These are phyloP conservation scores for Fusarium illudens DNA, from an alignment of 2,329 filamentous ascomycete species.

Conservation along the genomic window DNA sequence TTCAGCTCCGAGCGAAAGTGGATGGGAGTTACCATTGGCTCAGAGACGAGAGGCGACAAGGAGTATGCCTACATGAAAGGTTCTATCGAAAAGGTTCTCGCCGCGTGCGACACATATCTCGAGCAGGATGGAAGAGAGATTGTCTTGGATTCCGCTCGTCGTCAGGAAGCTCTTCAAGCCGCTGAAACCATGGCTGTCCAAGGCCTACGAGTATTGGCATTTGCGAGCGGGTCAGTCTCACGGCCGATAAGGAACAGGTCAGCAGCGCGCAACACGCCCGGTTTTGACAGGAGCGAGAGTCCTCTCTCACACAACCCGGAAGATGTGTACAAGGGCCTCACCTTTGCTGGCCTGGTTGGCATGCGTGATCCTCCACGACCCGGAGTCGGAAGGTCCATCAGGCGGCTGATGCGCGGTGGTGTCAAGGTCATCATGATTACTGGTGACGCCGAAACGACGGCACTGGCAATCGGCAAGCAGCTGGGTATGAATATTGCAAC, in stretches of 20 bases:
- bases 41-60: conserved; percentile 66
- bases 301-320: conserved; percentile 62
- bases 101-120: conserved; percentile 89
- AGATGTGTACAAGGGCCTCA: conserved; percentile 81
- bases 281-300: conserved; percentile 50
- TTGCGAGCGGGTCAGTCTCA: conserved; percentile 81
- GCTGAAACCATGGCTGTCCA: conserved; percentile 88
- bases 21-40: conserved; percentile 94
- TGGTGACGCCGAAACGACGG: conserved; percentile 93
- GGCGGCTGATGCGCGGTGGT: conserved; percentile 88
- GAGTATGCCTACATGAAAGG: conserved; percentile 97
- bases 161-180: conserved; percentile 77
- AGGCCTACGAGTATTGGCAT: conserved; percentile 89
- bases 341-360: conserved; percentile 91
- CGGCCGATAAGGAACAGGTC: conserved; percentile 55
- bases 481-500: conserved; percentile 87
- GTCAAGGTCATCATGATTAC: conserved; percentile 99
- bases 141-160: conserved; percentile 78
- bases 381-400: conserved; percentile 88
- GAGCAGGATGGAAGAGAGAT: conserved; percentile 87
- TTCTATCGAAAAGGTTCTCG: conserved; percentile 85
- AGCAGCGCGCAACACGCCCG: conserved; percentile 61
- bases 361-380: conserved; percentile 97
- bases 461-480: conserved; percentile 90
- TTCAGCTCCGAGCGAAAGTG: conserved; percentile 98